Evolutionary conservation across 805 yeast species (phyloP).

Genomic region (Kodamaea jinghongensis): DNA sequence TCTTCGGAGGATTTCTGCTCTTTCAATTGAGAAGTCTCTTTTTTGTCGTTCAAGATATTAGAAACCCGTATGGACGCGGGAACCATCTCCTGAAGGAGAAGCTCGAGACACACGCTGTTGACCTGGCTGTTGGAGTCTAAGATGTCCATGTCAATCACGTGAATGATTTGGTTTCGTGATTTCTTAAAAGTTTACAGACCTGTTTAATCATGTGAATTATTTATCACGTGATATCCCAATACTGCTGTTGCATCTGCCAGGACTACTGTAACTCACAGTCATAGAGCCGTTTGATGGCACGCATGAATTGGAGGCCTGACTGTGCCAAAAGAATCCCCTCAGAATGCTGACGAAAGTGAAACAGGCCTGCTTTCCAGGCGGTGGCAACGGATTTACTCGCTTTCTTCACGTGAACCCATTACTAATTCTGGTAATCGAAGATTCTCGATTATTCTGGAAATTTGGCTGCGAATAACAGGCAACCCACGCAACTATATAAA

Average conservation of each 20-base stretch:
- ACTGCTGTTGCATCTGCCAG: too few relatives aligned
- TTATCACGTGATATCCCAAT: neutral
- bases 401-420: too few relatives aligned
- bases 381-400: too few relatives aligned
- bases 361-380: slow-evolving; percentile 1
- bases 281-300: too few relatives aligned
- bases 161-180: neutral
- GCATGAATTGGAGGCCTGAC: too few relatives aligned
- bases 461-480: too few relatives aligned
- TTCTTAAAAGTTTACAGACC: neutral
- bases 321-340: too few relatives aligned
- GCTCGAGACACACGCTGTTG: slow-evolving; percentile 55
- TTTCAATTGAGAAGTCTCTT: slow-evolving; percentile 23
- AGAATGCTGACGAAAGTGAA: too few relatives aligned
- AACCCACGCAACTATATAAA: too few relatives aligned
- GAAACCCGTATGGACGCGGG: slow-evolving; percentile 70
- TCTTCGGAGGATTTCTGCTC: slow-evolving; percentile 7
- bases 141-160: slow-evolving; percentile 15
- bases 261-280: too few relatives aligned
- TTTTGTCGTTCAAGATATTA: slow-evolving; percentile 33
- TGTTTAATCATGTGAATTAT: neutral
- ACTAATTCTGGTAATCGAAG: too few relatives aligned
- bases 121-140: slow-evolving; percentile 38
- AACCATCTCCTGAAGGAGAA: slow-evolving; percentile 71
- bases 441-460: too few relatives aligned